Conservation (phyloP, 2,329 filamentous ascomycete species). For the Diaporthe velutina region DNA sequence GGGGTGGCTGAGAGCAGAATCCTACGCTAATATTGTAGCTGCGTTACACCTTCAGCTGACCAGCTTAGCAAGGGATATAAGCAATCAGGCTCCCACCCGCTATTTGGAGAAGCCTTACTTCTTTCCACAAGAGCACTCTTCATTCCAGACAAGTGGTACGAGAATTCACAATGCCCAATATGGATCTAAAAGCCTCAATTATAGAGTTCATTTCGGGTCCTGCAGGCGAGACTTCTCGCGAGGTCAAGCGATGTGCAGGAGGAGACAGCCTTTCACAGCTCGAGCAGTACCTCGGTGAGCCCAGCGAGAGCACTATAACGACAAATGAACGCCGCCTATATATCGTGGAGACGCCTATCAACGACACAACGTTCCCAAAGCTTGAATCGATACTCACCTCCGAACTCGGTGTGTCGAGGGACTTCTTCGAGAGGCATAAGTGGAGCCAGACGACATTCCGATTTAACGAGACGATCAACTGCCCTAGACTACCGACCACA, state of each 20-base stretch:
- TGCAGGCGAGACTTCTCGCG: not conserved
- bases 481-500: constrained; percentile 22
- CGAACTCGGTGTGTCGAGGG: not conserved
- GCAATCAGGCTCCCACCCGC: not conserved
- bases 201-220: not conserved
- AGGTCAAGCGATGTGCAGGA: not conserved
- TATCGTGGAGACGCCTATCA: constrained; percentile 4
- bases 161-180: not conserved
- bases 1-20: constrained; percentile 14
- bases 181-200: not conserved
- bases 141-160: too few relatives aligned
- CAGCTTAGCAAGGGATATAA: not conserved
- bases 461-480: constrained; percentile 36
- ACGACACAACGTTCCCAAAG: not conserved
- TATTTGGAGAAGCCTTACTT: not conserved
- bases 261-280: not conserved
- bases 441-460: constrained; percentile 37
- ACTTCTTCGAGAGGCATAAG: constrained; percentile 24
- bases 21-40: constrained; percentile 20
- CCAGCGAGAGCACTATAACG: not conserved
- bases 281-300: not conserved
- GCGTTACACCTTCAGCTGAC: constrained; percentile 14
- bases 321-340: not conserved
- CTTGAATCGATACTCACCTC: not conserved
- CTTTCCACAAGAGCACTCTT: too few relatives aligned